Percentiles rank a stretch among this genome's conserved stretches.
Evolutionary conservation across 1,139 yeast species (phyloP).

Genomic region (Suhomyces taliae): DNA sequence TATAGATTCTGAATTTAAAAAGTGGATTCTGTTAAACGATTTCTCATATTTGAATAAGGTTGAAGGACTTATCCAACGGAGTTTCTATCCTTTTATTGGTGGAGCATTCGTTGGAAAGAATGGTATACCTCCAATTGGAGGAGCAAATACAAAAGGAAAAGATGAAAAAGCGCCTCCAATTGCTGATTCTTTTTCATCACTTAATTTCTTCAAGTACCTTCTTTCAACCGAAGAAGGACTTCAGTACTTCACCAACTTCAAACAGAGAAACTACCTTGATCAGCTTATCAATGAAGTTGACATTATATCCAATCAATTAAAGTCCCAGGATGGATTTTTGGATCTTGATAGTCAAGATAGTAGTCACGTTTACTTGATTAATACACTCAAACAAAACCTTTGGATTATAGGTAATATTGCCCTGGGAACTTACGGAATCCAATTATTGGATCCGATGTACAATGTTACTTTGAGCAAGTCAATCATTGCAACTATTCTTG

Average conservation of each 20-base stretch:
- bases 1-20: constrained; percentile 31
- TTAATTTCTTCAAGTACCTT: constrained; percentile 75
- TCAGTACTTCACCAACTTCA: constrained; percentile 28
- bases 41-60: constrained; percentile 26
- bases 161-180: not conserved
- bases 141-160: not conserved
- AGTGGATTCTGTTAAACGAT: constrained; percentile 26
- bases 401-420: constrained; percentile 92
- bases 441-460: constrained; percentile 59
- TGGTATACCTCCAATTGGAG: not conserved
- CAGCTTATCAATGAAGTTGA: constrained; percentile 26
- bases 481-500: constrained; percentile 52
- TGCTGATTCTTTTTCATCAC: constrained; percentile 2
- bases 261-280: constrained; percentile 28
- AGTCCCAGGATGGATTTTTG: constrained; percentile 13
- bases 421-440: constrained; percentile 65
- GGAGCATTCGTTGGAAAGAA: not conserved
- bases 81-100: constrained; percentile 27
- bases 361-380: constrained; percentile 13
- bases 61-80: constrained; percentile 22
- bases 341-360: constrained; percentile 8
- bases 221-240: constrained; percentile 84
- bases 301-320: constrained; percentile 15
- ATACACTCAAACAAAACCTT: constrained; percentile 64
- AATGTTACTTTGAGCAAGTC: constrained; percentile 48